Base-by-base conservation (phyloP, 202 grass and related monocot genomes). In the Carex arenaria region DNA sequence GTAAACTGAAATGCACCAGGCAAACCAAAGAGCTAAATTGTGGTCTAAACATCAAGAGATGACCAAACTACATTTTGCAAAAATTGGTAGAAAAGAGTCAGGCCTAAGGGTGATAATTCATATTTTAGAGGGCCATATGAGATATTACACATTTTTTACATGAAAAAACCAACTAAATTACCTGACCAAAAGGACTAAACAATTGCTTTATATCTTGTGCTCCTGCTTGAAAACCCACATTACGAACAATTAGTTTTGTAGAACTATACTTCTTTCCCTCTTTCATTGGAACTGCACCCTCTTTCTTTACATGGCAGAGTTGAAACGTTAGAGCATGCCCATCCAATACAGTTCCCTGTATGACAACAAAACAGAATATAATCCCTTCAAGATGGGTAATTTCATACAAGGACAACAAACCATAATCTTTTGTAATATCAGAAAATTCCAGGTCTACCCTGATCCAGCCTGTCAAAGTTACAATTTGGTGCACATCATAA, bases 101-200 rank as follows among this genome's bases (percentile, higher is more conserved):
- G 38, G 38, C 64, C 22, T 71, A 22, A 47, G n/a, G 68, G 68
- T 72, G 10, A 47, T 49, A 72, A 13, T 72, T 72, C 42, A 72
- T 72, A 12, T 23, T 49, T 72, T 72, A 5, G 10, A 45, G 36
- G 42, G 68, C n/a, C 68, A 49, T 72, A 79, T 34, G 5, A 61
- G 30, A 59, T 57, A 78, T 36, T 32, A 36, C 68, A 78, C 30
- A 78, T 26, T 76, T 76, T 54, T 64, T 34, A 68, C 49, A 2
- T 3, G 11, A 51, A 9, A 78, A 57, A 34, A 49, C 19, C 66
- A 82, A 66, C 32, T 28, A 28, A 49, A 80, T 90, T 85, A 98
- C 96, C 93, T 98, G 93, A 17, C 96, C 93, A 92, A 98, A 98
- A 51, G 96, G 93, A 82, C 89, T 98, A 86, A 98, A 98, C 75